Evolutionary conservation across 2,329 filamentous ascomycete species (phyloP).

Genomic region (Neurospora sp.): DNA sequence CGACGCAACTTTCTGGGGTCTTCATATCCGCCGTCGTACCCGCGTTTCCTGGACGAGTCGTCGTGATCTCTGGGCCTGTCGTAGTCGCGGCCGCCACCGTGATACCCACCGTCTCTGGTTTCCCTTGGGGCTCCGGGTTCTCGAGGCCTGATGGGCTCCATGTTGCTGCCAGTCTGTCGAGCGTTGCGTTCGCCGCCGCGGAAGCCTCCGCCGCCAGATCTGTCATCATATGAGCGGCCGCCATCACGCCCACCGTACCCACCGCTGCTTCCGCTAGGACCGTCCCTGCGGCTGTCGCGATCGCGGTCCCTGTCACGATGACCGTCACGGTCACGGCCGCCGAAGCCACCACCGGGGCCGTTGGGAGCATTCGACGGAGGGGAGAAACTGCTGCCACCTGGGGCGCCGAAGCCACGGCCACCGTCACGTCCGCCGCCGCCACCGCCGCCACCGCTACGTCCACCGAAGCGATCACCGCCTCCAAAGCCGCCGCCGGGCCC

Average conservation of each 20-base stretch:
- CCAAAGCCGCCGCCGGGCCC: constrained; percentile 25
- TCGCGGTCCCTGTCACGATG: constrained; percentile 32
- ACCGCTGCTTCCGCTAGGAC: constrained; percentile 36
- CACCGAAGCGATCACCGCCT: constrained; percentile 15
- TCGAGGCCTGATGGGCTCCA: constrained; percentile 25
- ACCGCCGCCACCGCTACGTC: constrained; percentile 27
- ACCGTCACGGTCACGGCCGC: constrained; percentile 45
- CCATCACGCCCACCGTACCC: constrained; percentile 30
- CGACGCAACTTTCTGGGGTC: constrained; percentile 60
- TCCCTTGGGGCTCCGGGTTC: constrained; percentile 30
- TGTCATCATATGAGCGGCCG: constrained; percentile 35
- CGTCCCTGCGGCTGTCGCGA: constrained; percentile 33
- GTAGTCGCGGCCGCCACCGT: constrained; percentile 33
- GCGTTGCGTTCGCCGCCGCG: constrained; percentile 37
- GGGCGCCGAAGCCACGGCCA: constrained; percentile 36
- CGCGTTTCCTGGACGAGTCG: constrained; percentile 53
- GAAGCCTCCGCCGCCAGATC: constrained; percentile 34
- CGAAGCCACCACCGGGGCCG: constrained; percentile 55
- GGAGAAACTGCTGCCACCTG: constrained; percentile 35
- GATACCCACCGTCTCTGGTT: constrained; percentile 24
- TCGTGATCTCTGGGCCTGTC: constrained; percentile 39
- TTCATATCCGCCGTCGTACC: constrained; percentile 73
- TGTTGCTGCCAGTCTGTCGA: constrained; percentile 34
- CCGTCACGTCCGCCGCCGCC: constrained; percentile 29
- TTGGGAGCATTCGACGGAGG: constrained; percentile 40